Evolutionary conservation across 2,329 filamentous ascomycete species (phyloP).

Genomic region (Paraphaeosphaeria sporulosa): DNA sequence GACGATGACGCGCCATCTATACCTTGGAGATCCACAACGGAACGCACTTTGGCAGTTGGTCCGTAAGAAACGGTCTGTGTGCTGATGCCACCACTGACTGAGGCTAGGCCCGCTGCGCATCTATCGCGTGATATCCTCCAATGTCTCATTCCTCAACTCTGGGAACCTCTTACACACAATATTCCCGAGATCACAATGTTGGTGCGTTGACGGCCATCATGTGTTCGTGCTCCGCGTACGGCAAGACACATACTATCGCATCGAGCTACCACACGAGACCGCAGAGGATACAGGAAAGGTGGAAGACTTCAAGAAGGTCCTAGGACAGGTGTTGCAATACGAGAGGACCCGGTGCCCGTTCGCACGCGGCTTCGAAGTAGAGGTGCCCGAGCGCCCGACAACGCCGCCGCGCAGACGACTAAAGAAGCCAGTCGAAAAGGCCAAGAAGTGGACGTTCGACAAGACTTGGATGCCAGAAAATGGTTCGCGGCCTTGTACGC

Average conservation of each 20-base stretch:
- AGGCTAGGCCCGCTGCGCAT: constrained; percentile 74
- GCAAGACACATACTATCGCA: constrained; percentile 85
- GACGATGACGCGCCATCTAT: constrained; percentile 67
- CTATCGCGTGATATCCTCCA: constrained; percentile 82
- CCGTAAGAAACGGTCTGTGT: constrained; percentile 35
- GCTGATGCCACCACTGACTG: constrained; percentile 9
- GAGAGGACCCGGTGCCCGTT: constrained; percentile 91
- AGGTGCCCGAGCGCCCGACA: constrained; percentile 72
- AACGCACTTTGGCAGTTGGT: constrained; percentile 83
- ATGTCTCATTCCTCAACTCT: constrained; percentile 85
- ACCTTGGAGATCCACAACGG: constrained; percentile 76
- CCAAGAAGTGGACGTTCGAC: constrained; percentile 59
- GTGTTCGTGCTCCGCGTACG: constrained; percentile 89
- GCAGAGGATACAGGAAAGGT: constrained; percentile 70
- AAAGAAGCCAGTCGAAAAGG: constrained; percentile 63
- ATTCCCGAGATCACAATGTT: constrained; percentile 87
- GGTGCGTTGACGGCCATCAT: constrained; percentile 85
- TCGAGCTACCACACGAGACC: constrained; percentile 77
- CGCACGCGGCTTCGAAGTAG: constrained; percentile 75
- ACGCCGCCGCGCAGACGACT: constrained; percentile 72
- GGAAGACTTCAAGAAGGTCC: constrained; percentile 71
- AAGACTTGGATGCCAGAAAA: constrained; percentile 58
- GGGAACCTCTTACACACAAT: constrained; percentile 85
- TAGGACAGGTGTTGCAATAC: constrained; percentile 79
- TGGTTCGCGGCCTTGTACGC: constrained; percentile 39